Base-by-base conservation (phyloP, 2,329 filamentous ascomycete species). In the Coniochaeta hoffmannii region DNA sequence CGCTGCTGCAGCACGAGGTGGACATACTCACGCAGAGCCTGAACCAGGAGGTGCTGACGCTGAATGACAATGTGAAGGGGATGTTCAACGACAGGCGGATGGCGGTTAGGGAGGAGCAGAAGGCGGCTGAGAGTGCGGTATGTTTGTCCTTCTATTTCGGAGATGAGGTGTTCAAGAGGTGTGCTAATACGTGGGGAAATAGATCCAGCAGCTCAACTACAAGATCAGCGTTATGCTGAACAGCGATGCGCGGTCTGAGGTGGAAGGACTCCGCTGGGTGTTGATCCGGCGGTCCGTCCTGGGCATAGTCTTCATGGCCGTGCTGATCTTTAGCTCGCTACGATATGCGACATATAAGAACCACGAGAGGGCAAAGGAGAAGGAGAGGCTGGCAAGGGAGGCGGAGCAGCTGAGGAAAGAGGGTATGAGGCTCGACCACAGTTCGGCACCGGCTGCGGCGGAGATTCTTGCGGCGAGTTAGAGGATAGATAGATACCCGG, bases 51-150 rank as follows among this genome's bases (percentile, higher is more conserved):
- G 78, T 92, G 26, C 73, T 85, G 55, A 87, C 82, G 32, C 75
- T 97, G 57, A 94, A 90, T 64, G 93, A 99, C 67, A 90, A 92
- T 55, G 80, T 97, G n/a, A 90, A 92, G 68, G 93, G 90, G 56
- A 88, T 97, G 80, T 97, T 97, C 69, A 93, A 97, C 66, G 93
- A 99, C 68, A 84, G 95, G 44, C 94, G 93, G 69, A 96, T 97
- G 89, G 83, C 85, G 2, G 91, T 96, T 1, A 78, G 91, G 55
- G 89, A 93, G 70, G 89, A 97, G 69, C 91, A 97, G 71, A 86
- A 91, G 66, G 79, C 80, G 7, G 87, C 89, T 66, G 93, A 97
- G 67, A 89, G 88, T 53, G 86, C 86, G 63, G 87, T 90, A 73
- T 55, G 80, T 76, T 8, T 17, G 10, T 55, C 31, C 32, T 10